Evolutionary conservation across 768 basidiomycete genomes (phyloP).

Genomic region (Royoungia palumana): DNA sequence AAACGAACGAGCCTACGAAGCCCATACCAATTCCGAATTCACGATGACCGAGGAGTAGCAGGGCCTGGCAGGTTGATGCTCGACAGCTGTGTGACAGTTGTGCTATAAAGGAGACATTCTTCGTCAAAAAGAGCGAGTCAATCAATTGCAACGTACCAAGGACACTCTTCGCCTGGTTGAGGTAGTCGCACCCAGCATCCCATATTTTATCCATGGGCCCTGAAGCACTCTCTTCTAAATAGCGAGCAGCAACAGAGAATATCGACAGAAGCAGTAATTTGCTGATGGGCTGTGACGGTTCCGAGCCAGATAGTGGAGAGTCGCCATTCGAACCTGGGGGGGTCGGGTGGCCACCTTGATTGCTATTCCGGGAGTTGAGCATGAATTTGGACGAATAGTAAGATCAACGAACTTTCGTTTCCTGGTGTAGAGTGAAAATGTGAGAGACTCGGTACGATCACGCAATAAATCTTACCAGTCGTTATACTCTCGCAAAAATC

Average conservation of each 20-base stretch:
- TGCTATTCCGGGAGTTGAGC: conserved; percentile 24
- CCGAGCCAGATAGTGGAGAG: conserved; percentile 28
- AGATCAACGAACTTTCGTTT: conserved; percentile 23
- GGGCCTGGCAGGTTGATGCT: conserved; percentile 74
- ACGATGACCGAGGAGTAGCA: conserved; percentile 75
- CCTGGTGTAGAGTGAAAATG: conserved; percentile 11
- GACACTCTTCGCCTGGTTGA: conserved; percentile 57
- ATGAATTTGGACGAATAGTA: neutral
- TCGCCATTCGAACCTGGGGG: conserved; percentile 17
- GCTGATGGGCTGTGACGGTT: conserved; percentile 60
- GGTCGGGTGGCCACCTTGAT: conserved; percentile 35
- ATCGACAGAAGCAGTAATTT: conserved; percentile 74
- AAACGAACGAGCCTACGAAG: neutral
- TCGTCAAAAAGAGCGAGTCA: neutral
- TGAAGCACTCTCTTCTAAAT: conserved; percentile 47
- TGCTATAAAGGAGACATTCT: conserved; percentile 35
- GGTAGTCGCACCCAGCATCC: conserved; percentile 65
- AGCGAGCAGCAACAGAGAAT: conserved; percentile 79
- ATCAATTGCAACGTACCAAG: conserved; percentile 46
- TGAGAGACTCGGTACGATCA: conserved; percentile 4
- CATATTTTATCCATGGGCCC: conserved; percentile 58
- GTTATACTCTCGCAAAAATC: conserved; percentile 64
- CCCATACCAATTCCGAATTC: conserved; percentile 78
- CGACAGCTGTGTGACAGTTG: conserved; percentile 64
- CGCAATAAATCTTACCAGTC: conserved; percentile 38